Base-by-base conservation (phyloP, 345 rosid species). In the Populus tremula region DNA sequence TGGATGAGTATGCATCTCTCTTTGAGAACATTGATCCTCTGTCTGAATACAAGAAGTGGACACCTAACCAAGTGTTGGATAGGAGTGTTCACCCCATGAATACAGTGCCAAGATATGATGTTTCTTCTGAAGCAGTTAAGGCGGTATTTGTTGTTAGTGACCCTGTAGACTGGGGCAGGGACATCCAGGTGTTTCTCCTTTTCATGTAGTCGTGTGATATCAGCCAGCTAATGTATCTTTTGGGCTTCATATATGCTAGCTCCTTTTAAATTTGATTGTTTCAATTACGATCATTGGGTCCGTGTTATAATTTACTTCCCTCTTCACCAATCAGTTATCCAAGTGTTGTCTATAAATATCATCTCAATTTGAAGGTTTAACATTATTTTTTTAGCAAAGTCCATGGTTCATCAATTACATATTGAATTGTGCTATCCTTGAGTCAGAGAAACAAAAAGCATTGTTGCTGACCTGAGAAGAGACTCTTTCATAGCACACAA, bases 101-200 rank as follows among this genome's bases (percentile, higher is more conserved):
- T 31, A 53, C 21, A 35, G 27, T 12, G 43, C 71, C 77, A 71
- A 81, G 76, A 79, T 73, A 53, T 21, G 70, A 78, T 81, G 59
- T 81, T 76, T 61, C 71, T 43, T 75, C 85, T 59, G 82, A 84
- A 56, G 67, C 65, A 76, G 79, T 88, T 66, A 83, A 83, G 76
- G 87, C 89, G 2, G 84, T 84, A 43, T 88, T 86, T 80, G 78
- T 86, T 63, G 74, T 80, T 68, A 86, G 89, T 69, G 88, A 86
- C 80, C 91, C 89, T 47, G 88, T 85, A 7, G 89, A 86, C n/a
- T 86, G 89, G 91, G 88, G 88, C 61, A 83, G 87, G 68, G 91
- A 85, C 67, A 86, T 88, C 73, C 89, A 88, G 88, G 87, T 81
- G 47, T 50, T 39, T 72, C 23, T 78, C 18, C n/a, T 35, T 69